These are phyloP conservation scores for Paradendryphiella salina DNA, from an alignment of 2,329 filamentous ascomycete genomes.

Conservation along the genomic window DNA sequence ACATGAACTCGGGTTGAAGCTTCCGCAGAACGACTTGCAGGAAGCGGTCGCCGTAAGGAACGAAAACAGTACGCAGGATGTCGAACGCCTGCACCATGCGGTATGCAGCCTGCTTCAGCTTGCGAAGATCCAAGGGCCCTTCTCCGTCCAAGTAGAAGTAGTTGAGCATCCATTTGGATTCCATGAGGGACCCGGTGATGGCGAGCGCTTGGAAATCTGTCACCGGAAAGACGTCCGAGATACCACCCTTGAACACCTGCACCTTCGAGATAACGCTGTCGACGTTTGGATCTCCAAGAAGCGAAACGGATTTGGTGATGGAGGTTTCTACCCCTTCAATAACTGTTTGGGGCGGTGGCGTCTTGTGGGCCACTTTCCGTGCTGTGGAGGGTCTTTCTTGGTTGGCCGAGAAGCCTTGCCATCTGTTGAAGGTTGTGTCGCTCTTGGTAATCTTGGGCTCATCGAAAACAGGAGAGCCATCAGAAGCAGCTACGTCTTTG, in stretches of 20 bases:
- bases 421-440: slow-evolving; percentile 33
- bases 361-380: slow-evolving; percentile 20
- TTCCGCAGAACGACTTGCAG: slow-evolving; percentile 41
- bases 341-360: slow-evolving; percentile 32
- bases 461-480: slow-evolving; percentile 5
- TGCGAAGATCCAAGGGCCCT: slow-evolving; percentile 38
- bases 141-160: slow-evolving; percentile 41
- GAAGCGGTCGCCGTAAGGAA: slow-evolving; percentile 41
- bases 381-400: slow-evolving; percentile 13
- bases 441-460: slow-evolving; percentile 15
- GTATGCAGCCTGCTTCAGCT: slow-evolving; percentile 38
- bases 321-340: slow-evolving; percentile 27
- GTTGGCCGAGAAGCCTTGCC: slow-evolving; percentile 27
- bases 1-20: slow-evolving; percentile 39
- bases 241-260: slow-evolving; percentile 43
- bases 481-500: slow-evolving; percentile 9
- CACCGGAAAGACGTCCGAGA: slow-evolving; percentile 40
- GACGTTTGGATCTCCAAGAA: slow-evolving; percentile 41
- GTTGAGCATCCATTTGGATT: slow-evolving; percentile 44
- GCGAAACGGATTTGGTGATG: slow-evolving; percentile 31
- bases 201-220: slow-evolving; percentile 43
- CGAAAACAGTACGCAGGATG: slow-evolving; percentile 43
- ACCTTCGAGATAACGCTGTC: slow-evolving; percentile 43
- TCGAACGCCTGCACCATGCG: slow-evolving; percentile 41
- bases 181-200: slow-evolving; percentile 40